Evolutionary conservation across 2,329 filamentous ascomycete species (phyloP).

Genomic region (Hypoxylon sp.): DNA sequence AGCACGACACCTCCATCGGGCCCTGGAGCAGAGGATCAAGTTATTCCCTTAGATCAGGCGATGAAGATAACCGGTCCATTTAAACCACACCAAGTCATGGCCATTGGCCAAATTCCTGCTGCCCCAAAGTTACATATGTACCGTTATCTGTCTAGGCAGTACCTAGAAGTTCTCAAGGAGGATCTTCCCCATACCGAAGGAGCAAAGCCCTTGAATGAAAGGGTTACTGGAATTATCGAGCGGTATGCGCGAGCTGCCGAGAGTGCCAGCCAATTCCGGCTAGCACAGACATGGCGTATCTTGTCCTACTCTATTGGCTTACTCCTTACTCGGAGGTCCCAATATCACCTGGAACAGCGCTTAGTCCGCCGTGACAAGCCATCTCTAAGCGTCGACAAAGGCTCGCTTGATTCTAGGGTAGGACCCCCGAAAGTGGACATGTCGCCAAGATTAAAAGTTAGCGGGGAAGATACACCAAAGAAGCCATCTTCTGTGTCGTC

Average conservation of each 20-base stretch:
- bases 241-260: conserved; percentile 71
- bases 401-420: conserved; percentile 31
- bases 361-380: conserved; percentile 53
- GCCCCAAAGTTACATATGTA: conserved; percentile 65
- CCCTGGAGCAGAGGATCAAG: conserved; percentile 57
- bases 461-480: conserved; percentile 46
- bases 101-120: conserved; percentile 69
- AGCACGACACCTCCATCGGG: conserved; percentile 69
- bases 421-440: conserved; percentile 34
- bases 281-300: conserved; percentile 75
- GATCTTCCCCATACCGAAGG: conserved; percentile 61
- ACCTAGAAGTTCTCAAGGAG: conserved; percentile 66
- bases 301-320: conserved; percentile 68
- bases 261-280: conserved; percentile 66
- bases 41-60: conserved; percentile 69
- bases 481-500: conserved; percentile 52
- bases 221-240: conserved; percentile 66
- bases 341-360: conserved; percentile 68
- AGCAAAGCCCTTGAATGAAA: conserved; percentile 58
- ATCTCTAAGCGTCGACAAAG: conserved; percentile 27
- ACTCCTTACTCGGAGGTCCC: conserved; percentile 66
- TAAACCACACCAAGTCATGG: conserved; percentile 73
- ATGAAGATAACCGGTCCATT: conserved; percentile 70
- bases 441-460: conserved; percentile 38
- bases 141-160: conserved; percentile 68